Evolutionary conservation across 2,329 filamentous ascomycete genomes (phyloP).

Genomic region (Trichoderma arundinaceum): DNA sequence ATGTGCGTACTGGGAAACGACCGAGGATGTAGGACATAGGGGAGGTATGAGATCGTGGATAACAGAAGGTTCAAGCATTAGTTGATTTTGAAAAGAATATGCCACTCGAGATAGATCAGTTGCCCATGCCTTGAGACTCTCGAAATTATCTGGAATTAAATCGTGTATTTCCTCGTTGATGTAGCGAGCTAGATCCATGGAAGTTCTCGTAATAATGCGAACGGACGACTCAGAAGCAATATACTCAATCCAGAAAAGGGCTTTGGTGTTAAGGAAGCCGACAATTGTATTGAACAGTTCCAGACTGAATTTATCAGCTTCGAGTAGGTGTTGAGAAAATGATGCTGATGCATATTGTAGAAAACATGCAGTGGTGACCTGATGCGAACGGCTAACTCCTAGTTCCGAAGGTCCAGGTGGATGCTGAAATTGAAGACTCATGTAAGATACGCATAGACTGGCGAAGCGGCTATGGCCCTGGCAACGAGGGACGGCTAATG

Average conservation of each 20-base stretch:
- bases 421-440: conserved; percentile 17
- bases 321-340: background rate
- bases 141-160: background rate
- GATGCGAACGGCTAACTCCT: background rate
- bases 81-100: conserved; percentile 11
- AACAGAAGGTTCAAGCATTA: background rate
- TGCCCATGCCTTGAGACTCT: conserved; percentile 10
- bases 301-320: background rate
- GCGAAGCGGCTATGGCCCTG: conserved; percentile 13
- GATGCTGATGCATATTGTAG: background rate
- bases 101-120: conserved; percentile 20
- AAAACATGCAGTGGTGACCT: background rate
- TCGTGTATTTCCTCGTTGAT: background rate
- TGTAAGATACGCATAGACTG: conserved; percentile 19
- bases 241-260: conserved; percentile 20
- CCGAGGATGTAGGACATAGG: conserved; percentile 5
- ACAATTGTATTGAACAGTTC: background rate
- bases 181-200: conserved; percentile 17
- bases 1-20: background rate
- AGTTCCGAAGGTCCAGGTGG: background rate
- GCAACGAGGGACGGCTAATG: background rate
- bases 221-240: background rate
- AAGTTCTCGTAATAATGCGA: background rate
- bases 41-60: conserved; percentile 26
- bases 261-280: background rate